Evolutionary conservation across 192 early-diverging fungal species (phyloP), one percentile per base, ranked within the genome.

Genomic region (Gigaspora rosea): DNA sequence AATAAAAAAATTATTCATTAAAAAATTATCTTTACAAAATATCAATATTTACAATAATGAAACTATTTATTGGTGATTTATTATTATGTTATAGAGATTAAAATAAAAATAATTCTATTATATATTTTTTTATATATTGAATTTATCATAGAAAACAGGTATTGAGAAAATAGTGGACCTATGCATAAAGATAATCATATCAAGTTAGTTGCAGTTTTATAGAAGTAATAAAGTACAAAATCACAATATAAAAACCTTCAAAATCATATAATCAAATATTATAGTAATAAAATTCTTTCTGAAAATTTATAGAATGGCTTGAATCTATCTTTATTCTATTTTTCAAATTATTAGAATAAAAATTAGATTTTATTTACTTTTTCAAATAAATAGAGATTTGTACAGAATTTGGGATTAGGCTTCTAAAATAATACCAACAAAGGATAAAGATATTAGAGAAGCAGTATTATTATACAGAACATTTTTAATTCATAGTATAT

Each of bases 381-480:
- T 69, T 48, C 76, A 78, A 59, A 48, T 78, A 22, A 70, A 16
- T 35, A 32, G 76, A 68, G 67, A 71, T 59, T 46, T 78, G 56
- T 78, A 78, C 49, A 66, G 54, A 18, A 46, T 78, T 52, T 78
- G 76, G 76, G 67, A 78, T 56, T 78, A 54, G 67, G 67, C 66
- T 7, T 70, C 76, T 1, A 66, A 78, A 35, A n/a, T n/a, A n/a
- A n/a, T n/a, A n/a, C n/a, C n/a, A n/a, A n/a, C n/a, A 5, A 70
- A 68, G 59, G 59, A 78, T 64, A 18, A 15, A 58, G 67, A 78
- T 20, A 15, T 73, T 16, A n/a, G 58, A 49, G 70, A 71, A 56
- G 6, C 54, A 36, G 54, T 16, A n/a, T 51, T 71, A 52, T 46
- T 71, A 52, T 71, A 27, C 54, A 71, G 54, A 71, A 52, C 27